phyloP scores from a whole-genome alignment of 202 grass and related monocot genomes.

The Elaeis oleifera region DNA sequence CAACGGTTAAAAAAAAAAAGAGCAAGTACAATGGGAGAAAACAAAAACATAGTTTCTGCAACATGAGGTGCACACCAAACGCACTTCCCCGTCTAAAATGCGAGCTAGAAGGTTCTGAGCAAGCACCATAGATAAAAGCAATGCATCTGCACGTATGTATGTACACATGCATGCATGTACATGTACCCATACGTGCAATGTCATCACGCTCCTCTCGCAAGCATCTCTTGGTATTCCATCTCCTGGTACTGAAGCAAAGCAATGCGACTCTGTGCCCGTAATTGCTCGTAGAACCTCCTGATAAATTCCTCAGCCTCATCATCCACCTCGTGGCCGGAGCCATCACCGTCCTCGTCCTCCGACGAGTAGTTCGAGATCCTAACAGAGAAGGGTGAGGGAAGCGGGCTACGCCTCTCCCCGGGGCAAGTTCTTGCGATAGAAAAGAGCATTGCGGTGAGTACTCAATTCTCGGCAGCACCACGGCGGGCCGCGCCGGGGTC shows the following conservation, averaged over 20 bases:
- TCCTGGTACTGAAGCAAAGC: constrained; percentile 45
- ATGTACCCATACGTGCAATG: no score
- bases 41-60: no score
- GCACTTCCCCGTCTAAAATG: no score
- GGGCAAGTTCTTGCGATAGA: constrained; percentile 30
- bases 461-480: neutral
- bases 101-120: no score
- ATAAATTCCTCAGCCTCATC: constrained; percentile 94
- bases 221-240: constrained; percentile 24
- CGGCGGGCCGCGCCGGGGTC: neutral
- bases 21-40: no score
- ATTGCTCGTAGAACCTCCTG: constrained; percentile 77
- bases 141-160: neutral
- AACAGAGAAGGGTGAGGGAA: constrained; percentile 39
- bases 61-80: no score
- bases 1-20: no score
- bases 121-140: neutral
- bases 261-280: constrained; percentile 51
- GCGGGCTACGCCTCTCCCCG: constrained; percentile 19
- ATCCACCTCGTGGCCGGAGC: constrained; percentile 37
- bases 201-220: constrained; percentile 21
- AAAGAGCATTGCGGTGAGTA: neutral
- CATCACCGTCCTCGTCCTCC: constrained; percentile 25
- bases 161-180: constrained; percentile 1
- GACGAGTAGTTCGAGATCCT: constrained; percentile 53